Evolutionary conservation across 805 yeast genomes (phyloP), one percentile per base, ranked within the genome.

Genomic region (Candida yuanshanica): DNA sequence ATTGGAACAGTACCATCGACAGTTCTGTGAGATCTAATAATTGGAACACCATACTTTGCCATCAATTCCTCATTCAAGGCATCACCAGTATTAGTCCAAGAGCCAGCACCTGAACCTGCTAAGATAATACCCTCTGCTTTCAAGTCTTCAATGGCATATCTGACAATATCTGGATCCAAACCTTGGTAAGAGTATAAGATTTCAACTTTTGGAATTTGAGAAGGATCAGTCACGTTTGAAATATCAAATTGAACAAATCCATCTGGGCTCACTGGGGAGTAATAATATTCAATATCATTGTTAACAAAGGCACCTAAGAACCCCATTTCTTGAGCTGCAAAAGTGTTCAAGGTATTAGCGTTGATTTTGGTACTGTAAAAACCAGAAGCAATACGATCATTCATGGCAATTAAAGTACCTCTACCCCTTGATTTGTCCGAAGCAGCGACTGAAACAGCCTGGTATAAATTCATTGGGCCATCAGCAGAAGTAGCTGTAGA

Each of bases 71-170:
- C 57, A 50, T 73, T 75, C 8, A 77, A 72, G 5, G 50, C 54
- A 8, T 66, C 69, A 20, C 78, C 70, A 58, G 79, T 56, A 26
- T 25, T 24, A 7, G 56, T 51, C 55, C 55, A 50, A 4, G 83
- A 75, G 1, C 87, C 86, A 2, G 86, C 84, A 21, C 87, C 87
- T 74, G 79, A 70, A 5, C 84, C 78, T 0, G 86, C 87, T 38
- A 79, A 63, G 4, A 81, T 75, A 20, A 81, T 57, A 13, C 85
- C 87, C 33, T 68, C 65, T 24, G 72, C 72, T 16, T 62, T 59
- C 37, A 73, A 46, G 3, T 67, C 60, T 25, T 66, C 66, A 13
- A 73, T 65, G 0, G 75, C 68, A 24, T 73, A 46, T n/a, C 63
- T 64, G 10, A 78, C 60, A 14, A 79, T 49, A 26, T 66, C 65